Percentiles rank a stretch among this genome's conserved stretches.
Evolutionary conservation across 768 basidiomycete species (phyloP).

Genomic region (Paxillus rubicundulus): DNA sequence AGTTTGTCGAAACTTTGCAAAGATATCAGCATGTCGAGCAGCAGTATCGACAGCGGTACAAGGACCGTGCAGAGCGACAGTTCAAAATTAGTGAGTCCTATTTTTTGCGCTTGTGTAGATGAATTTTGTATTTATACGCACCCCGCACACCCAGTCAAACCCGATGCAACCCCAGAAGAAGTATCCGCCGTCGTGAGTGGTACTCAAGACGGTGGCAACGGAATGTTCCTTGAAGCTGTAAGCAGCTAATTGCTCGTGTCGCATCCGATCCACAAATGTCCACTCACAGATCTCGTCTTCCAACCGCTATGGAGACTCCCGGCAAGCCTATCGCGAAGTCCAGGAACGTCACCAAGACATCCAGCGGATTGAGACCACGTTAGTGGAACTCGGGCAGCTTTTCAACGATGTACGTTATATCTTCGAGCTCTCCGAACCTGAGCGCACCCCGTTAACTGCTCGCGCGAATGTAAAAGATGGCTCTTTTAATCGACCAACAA

Average conservation of each 20-base stretch:
- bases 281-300: constrained; percentile 61
- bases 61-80: constrained; percentile 69
- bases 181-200: constrained; percentile 66
- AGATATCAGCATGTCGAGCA: constrained; percentile 76
- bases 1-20: constrained; percentile 75
- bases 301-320: constrained; percentile 79
- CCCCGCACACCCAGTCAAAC: constrained; percentile 57
- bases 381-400: constrained; percentile 85
- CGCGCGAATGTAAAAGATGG: constrained; percentile 54
- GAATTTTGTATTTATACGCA: neutral
- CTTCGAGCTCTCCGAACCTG: neutral
- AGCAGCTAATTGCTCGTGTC: neutral
- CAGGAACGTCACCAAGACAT: constrained; percentile 88
- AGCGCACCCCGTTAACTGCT: neutral
- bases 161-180: constrained; percentile 81
- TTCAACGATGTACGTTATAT: constrained; percentile 67
- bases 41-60: constrained; percentile 61
- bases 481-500: constrained; percentile 73
- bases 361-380: constrained; percentile 77
- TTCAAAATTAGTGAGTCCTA: constrained; percentile 62
- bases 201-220: constrained; percentile 51
- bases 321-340: constrained; percentile 82
- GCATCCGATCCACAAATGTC: neutral
- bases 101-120: neutral
- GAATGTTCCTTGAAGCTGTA: constrained; percentile 80